phyloP scores from a whole-genome alignment of 768 basidiomycete genomes.

The Piloderma croceum region DNA sequence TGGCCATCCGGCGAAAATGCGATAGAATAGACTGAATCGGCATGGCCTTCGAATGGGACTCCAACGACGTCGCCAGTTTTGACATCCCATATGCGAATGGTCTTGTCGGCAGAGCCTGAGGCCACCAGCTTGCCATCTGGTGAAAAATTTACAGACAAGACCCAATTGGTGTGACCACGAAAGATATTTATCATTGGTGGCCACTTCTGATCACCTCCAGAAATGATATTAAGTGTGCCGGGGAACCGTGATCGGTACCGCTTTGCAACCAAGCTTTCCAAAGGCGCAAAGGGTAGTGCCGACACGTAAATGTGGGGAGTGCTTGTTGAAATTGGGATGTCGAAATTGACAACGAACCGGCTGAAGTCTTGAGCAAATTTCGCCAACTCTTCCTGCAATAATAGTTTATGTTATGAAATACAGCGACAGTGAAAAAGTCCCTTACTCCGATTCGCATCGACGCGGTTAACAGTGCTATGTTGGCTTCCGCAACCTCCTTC shows the following conservation, averaged over 20 bases:
- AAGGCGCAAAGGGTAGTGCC: background rate
- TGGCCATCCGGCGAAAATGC: slow-evolving; percentile 35
- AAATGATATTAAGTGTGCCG: background rate
- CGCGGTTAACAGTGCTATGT: no score
- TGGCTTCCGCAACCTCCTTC: background rate
- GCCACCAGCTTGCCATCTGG: background rate
- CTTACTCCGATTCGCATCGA: no score
- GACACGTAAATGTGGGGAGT: background rate
- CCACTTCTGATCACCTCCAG: background rate
- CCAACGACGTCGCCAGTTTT: background rate
- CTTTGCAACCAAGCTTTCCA: background rate
- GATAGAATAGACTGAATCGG: background rate
- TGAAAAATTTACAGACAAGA: background rate
- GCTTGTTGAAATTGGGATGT: background rate
- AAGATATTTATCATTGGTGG: background rate
- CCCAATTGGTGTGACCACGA: background rate
- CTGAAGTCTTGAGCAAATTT: slow-evolving; percentile 5
- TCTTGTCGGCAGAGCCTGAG: slow-evolving; percentile 5
- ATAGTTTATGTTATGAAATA: no score
- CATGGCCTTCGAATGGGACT: background rate
- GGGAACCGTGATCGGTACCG: background rate
- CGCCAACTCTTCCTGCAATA: slow-evolving; percentile 13
- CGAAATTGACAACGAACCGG: slow-evolving; percentile 6
- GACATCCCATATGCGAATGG: slow-evolving; percentile 6
- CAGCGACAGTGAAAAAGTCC: no score